Evolutionary conservation across 441 rosid genomes (phyloP).

Genomic region (Gossypium gossypioides): DNA sequence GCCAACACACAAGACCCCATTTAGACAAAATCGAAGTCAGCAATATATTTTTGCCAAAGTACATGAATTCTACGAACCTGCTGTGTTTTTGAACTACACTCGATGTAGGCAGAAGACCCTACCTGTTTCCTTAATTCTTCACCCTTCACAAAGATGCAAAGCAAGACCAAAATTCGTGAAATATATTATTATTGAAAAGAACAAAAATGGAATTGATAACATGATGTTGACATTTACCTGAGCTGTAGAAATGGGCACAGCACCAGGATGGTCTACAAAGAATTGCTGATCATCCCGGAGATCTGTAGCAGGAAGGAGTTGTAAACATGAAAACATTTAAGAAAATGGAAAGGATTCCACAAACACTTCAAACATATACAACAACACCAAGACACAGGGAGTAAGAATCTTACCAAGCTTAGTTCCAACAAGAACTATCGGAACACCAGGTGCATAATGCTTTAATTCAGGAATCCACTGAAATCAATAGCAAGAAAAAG

Average conservation of each 20-base stretch:
- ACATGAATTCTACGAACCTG: slow-evolving; percentile 35
- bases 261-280: slow-evolving; percentile 72
- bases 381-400: not conserved
- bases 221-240: slow-evolving; percentile 35
- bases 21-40: not conserved
- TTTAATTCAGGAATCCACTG: slow-evolving; percentile 86
- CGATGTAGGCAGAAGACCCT: slow-evolving; percentile 68
- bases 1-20: slow-evolving; percentile 3
- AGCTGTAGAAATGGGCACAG: slow-evolving; percentile 52
- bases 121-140: slow-evolving; percentile 89
- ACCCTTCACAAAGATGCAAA: slow-evolving; percentile 39
- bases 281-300: slow-evolving; percentile 78
- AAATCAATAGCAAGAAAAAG: slow-evolving; percentile 13
- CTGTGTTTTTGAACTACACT: slow-evolving; percentile 90
- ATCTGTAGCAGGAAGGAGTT: slow-evolving; percentile 26
- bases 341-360: not conserved
- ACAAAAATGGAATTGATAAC: not conserved
- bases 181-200: not conserved
- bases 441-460: slow-evolving; percentile 82
- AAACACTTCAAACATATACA: not conserved
- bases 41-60: not conserved
- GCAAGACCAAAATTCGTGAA: not conserved
- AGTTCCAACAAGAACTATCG: slow-evolving; percentile 70
- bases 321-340: not conserved
- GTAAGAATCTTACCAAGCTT: slow-evolving; percentile 46